phyloP scores from a whole-genome alignment of 129 eudicot genomes.

The Smallanthus sonchifolius region DNA sequence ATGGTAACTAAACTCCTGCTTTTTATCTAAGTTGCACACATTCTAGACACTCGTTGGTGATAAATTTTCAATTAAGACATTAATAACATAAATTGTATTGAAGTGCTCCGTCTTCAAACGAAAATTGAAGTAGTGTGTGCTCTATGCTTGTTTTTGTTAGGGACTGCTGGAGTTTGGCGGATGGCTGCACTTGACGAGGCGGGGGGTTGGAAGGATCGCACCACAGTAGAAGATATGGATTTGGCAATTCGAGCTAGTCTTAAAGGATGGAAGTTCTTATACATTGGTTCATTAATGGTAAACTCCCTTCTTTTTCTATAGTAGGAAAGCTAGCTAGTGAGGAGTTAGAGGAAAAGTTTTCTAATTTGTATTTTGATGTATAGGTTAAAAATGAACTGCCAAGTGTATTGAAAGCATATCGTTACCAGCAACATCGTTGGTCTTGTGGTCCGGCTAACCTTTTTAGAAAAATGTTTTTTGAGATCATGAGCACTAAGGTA shows the following conservation, averaged over 20 bases:
- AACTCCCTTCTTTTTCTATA: background rate
- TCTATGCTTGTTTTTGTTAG: background rate
- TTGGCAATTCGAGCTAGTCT: conserved; percentile 1
- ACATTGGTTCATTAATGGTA: conserved; percentile 1
- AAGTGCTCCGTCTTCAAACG: background rate
- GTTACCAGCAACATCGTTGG: background rate
- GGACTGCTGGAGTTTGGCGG: conserved; percentile 2
- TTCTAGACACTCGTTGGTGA: background rate
- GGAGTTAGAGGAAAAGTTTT: background rate
- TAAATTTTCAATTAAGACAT: background rate
- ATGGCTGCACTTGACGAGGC: conserved; percentile 5
- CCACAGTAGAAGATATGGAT: conserved; percentile 8
- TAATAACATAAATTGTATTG: background rate
- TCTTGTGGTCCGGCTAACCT: conserved; percentile 7
- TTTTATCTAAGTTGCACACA: background rate
- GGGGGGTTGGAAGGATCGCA: background rate
- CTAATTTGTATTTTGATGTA: background rate
- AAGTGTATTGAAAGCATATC: conserved; percentile 1
- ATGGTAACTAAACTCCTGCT: background rate
- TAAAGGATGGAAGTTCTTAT: conserved; percentile 1
- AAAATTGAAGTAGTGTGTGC: background rate
- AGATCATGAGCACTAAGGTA: background rate
- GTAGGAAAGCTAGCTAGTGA: background rate
- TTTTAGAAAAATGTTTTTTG: background rate
- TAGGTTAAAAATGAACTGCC: conserved; percentile 4